Evolutionary conservation across 169 alveolate genomes (phyloP).

Genomic region (Eimeria sp.): DNA sequence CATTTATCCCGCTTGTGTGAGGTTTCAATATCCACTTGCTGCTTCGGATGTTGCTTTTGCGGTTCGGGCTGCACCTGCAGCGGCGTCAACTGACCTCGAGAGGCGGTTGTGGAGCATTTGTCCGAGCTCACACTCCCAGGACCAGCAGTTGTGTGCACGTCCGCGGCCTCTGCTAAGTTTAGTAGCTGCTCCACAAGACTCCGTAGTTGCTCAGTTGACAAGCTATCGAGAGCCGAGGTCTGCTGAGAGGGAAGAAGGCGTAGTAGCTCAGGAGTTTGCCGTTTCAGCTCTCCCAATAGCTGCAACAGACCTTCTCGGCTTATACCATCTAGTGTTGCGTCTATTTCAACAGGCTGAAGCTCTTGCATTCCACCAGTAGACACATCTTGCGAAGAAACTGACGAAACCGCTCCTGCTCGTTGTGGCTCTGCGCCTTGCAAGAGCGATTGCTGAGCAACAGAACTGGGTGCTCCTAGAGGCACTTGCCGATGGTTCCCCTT

Average conservation of each 20-base stretch:
- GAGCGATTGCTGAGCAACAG: neutral
- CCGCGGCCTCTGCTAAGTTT: slow-evolving; percentile 35
- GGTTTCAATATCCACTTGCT: neutral
- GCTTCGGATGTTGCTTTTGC: neutral
- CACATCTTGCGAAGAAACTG: neutral
- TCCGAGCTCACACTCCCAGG: neutral
- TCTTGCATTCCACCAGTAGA: neutral
- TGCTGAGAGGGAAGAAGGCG: neutral
- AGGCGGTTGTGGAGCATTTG: neutral
- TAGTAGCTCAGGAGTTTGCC: neutral
- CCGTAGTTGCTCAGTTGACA: slow-evolving; percentile 53
- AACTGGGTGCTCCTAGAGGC: neutral
- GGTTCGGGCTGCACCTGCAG: neutral
- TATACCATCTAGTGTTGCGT: slow-evolving; percentile 50
- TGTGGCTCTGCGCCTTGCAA: neutral
- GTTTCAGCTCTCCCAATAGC: slow-evolving; percentile 14
- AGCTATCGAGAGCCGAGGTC: neutral
- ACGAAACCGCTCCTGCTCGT: neutral
- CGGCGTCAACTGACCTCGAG: neutral
- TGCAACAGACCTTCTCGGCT: slow-evolving; percentile 56
- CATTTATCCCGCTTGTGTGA: neutral
- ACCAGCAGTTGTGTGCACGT: neutral
- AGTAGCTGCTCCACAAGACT: slow-evolving; percentile 18
- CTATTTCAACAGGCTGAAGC: slow-evolving; percentile 20
- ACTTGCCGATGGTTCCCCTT: neutral